These are phyloP conservation scores for Vigna radiata DNA, from an alignment of 306 rosid species.

Conservation along the genomic window DNA sequence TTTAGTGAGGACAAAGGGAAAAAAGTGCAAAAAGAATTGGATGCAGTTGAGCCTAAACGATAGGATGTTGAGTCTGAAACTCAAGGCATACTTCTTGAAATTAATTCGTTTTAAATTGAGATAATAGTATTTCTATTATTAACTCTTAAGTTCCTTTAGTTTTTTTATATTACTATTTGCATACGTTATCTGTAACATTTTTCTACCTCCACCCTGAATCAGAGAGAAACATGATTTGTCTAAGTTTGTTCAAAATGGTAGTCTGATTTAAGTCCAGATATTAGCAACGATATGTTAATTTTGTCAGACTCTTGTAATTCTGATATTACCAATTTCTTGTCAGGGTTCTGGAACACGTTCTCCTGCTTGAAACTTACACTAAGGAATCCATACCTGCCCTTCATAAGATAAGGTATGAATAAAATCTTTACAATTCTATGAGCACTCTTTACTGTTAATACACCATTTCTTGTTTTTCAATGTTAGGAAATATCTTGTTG, in stretches of 20 bases:
- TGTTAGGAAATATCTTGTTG: constrained; percentile 82
- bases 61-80: background rate
- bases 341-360: constrained; percentile 84
- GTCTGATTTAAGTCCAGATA: constrained; percentile 5
- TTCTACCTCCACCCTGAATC: constrained; percentile 21
- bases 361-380: constrained; percentile 79
- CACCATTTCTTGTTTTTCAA: constrained; percentile 22
- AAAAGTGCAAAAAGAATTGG: constrained; percentile 13
- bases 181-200: background rate
- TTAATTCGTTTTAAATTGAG: constrained; percentile 3
- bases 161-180: constrained; percentile 6
- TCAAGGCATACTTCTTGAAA: constrained; percentile 18
- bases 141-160: background rate
- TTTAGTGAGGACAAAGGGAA: background rate
- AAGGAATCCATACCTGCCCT: constrained; percentile 85
- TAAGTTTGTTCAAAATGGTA: constrained; percentile 23
- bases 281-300: constrained; percentile 26
- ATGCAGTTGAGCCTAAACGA: background rate
- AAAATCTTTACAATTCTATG: constrained; percentile 23
- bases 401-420: constrained; percentile 76
- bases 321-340: constrained; percentile 33
- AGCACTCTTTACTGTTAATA: constrained; percentile 12
- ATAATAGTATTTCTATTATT: background rate
- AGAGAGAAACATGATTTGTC: constrained; percentile 16
- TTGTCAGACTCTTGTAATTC: constrained; percentile 36